Evolutionary conservation across 2,329 filamentous ascomycete genomes (phyloP), one percentile per base, ranked within the genome.

Genomic region (Cytospora mali): DNA sequence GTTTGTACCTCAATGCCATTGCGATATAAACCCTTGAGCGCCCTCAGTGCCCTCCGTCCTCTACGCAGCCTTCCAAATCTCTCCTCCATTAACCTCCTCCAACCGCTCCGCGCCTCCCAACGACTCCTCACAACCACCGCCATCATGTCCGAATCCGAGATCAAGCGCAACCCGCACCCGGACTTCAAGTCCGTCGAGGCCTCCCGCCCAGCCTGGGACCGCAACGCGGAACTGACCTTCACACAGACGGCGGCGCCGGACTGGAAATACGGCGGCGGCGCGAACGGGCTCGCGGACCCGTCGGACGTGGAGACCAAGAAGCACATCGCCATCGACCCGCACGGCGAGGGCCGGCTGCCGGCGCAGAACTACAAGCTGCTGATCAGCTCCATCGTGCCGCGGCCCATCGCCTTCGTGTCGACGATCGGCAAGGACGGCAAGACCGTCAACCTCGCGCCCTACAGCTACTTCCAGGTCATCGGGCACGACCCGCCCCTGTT

Each of bases 311-410:
- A 52, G 59, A 64, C 68, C 60, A 84, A 86, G 64, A 74, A 71
- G 1, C 91, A 97, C 77, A 76, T 94, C 67, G 79, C 88, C 71
- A 96, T 97, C 69, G 89, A 97, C 75, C 93, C 93, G 0, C 87
- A 93, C 73, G 88, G 83, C 61, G 79, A 86, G 29, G 90, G 88
- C 33, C 84, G 93, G 0, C 82, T 87, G 0, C 77, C 85, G 0
- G 77, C 80, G 1, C 87, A 84, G 77, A 97, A 97, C 82, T 97
- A 98, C 84, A 97, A 96, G 77, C 84, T 97, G 16, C 81, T 97
- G 65, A 96, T 97, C 75, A 91, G 87, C 21, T 87, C 86, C 66
- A 86, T 97, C 68, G 84, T 93, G 18, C 94, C 94, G 1, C 86
- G 94, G 14, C 94, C 94, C 14, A 89, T 97, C 71, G 86, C 84